phyloP scores from a whole-genome alignment of 2,329 filamentous ascomycete species.

The Metarhizium guizhouense region DNA sequence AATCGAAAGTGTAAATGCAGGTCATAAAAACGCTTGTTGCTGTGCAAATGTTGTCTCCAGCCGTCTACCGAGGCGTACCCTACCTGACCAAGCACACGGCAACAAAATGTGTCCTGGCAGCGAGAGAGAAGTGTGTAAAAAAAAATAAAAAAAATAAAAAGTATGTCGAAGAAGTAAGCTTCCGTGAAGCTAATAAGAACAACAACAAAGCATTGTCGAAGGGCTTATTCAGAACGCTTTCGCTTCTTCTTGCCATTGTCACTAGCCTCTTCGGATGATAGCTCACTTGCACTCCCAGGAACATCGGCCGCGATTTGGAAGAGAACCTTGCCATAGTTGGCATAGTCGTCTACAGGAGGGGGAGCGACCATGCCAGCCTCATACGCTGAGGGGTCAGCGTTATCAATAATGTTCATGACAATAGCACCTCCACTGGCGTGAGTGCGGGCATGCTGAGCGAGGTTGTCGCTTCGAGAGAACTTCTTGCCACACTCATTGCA shows the following conservation, averaged over 20 bases:
- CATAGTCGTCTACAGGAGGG: slow-evolving; percentile 50
- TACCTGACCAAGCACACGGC: slow-evolving; percentile 15
- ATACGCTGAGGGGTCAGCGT: slow-evolving; percentile 44
- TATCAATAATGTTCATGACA: slow-evolving; percentile 80
- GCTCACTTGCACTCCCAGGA: slow-evolving; percentile 54
- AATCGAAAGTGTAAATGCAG: slow-evolving; percentile 31
- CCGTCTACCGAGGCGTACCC: slow-evolving; percentile 23
- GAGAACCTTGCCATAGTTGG: slow-evolving; percentile 64
- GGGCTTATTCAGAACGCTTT: slow-evolving; percentile 60
- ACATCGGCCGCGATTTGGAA: slow-evolving; percentile 73
- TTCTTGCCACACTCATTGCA: slow-evolving; percentile 98
- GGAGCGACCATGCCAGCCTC: slow-evolving; percentile 34
- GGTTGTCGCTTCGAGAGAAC: slow-evolving; percentile 95
- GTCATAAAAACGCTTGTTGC: slow-evolving; percentile 27
- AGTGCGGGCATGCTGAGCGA: slow-evolving; percentile 90
- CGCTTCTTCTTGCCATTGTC: slow-evolving; percentile 51
- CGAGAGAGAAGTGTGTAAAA: background rate
- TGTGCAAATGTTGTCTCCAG: slow-evolving; percentile 20
- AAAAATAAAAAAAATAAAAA: slow-evolving; percentile 6
- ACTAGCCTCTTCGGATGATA: slow-evolving; percentile 43
- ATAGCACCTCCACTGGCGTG: slow-evolving; percentile 77
- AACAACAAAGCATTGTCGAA: background rate
- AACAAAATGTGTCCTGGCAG: background rate
- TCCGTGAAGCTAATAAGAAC: background rate
- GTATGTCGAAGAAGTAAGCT: slow-evolving; percentile 6